Evolutionary conservation across 306 rosid species (phyloP).

Genomic region (Gastrolobium bilobum): DNA sequence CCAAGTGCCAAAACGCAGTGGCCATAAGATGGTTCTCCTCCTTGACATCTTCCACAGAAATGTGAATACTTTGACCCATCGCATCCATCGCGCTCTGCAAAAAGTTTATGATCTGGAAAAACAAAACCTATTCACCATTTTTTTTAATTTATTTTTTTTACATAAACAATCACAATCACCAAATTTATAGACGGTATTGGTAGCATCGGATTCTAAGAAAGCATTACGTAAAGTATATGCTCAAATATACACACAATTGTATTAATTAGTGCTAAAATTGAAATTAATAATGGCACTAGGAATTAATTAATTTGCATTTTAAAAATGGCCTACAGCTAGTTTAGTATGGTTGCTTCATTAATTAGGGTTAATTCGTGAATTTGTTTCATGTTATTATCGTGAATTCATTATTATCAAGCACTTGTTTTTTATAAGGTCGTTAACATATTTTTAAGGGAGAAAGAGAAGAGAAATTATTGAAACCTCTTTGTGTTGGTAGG

Average conservation of each 20-base stretch:
- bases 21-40: slow-evolving; percentile 41
- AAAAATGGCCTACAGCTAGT: too few species aligned
- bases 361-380: background rate
- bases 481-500: slow-evolving; percentile 51
- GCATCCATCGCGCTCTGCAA: slow-evolving; percentile 53
- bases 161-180: background rate
- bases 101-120: slow-evolving; percentile 48
- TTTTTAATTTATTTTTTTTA: background rate
- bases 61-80: slow-evolving; percentile 50
- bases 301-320: too few species aligned
- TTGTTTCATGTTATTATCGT: background rate
- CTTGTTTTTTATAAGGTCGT: background rate
- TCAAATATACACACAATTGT: background rate
- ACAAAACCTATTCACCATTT: background rate
- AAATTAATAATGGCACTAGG: too few species aligned
- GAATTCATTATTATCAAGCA: too few species aligned
- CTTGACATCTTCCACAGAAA: slow-evolving; percentile 10
- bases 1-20: slow-evolving; percentile 55
- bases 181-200: background rate
- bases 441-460: background rate
- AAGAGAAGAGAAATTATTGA: background rate
- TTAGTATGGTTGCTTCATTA: too few species aligned
- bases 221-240: background rate
- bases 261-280: background rate
- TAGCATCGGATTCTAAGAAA: background rate